phyloP scores from a whole-genome alignment of 257 asterid species.

The Nicotiana otophora region DNA sequence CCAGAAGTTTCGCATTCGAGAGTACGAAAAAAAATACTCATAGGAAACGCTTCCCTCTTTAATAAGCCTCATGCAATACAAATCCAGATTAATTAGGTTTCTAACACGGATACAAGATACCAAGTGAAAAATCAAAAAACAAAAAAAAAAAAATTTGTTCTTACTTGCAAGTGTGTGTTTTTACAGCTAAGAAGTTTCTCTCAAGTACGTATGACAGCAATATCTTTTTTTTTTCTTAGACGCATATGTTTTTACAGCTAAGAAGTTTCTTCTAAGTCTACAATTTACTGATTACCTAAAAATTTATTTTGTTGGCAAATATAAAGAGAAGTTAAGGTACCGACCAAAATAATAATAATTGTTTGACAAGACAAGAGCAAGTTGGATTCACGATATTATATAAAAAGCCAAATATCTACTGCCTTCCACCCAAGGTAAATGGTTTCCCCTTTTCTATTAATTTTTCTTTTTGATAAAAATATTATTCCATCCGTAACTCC shows the following conservation, averaged over 20 bases:
- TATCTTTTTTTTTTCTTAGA: not conserved
- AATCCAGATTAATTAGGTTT: not conserved
- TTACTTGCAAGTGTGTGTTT: not conserved
- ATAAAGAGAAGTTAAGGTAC: not conserved
- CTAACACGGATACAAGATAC: no score
- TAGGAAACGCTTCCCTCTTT: no score
- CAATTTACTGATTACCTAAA: not conserved
- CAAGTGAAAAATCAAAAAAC: not conserved
- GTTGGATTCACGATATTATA: no score
- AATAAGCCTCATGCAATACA: not conserved
- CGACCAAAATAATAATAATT: no score
- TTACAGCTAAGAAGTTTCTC: not conserved
- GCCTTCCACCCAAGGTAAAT: not conserved
- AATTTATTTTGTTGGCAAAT: not conserved
- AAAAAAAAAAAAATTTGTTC: not conserved
- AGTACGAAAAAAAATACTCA: no score
- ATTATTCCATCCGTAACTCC: not conserved
- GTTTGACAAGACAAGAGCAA: no score
- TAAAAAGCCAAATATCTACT: no score
- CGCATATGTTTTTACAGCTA: slow-evolving; percentile 1
- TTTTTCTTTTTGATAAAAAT: not conserved
- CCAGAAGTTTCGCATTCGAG: no score
- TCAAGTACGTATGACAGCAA: not conserved
- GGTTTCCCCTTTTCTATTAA: not conserved
- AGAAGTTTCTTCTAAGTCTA: not conserved